phyloP scores from a whole-genome alignment of 2,329 filamentous ascomycete genomes.

The Chaetomium olivaceum region DNA sequence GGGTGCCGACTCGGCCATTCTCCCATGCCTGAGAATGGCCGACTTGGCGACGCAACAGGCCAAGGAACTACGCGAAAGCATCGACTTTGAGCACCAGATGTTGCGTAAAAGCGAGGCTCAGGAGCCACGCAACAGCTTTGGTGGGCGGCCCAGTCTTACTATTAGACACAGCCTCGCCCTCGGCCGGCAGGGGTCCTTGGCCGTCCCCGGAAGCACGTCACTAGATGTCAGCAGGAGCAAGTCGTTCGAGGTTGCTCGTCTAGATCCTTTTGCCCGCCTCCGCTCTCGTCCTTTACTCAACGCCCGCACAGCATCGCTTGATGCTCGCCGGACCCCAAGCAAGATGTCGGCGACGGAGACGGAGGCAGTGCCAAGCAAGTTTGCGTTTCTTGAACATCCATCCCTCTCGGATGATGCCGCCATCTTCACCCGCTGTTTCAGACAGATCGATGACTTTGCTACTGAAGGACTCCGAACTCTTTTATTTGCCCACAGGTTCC shows the following conservation, averaged over 20 bases:
- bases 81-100: conserved; percentile 61
- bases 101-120: conserved; percentile 60
- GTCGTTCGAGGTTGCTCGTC: conserved; percentile 48
- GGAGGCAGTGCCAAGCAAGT: conserved; percentile 32
- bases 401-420: conserved; percentile 63
- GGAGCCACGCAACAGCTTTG: conserved; percentile 57
- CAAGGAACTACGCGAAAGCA: conserved; percentile 61
- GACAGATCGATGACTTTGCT: conserved; percentile 86
- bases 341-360: background rate
- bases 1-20: conserved; percentile 80
- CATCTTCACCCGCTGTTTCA: conserved; percentile 76
- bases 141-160: conserved; percentile 54
- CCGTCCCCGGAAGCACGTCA: conserved; percentile 30
- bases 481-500: conserved; percentile 76
- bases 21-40: conserved; percentile 69
- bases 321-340: background rate
- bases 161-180: conserved; percentile 49
- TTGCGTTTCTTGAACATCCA: conserved; percentile 42
- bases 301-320: conserved; percentile 46
- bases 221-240: conserved; percentile 42
- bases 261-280: conserved; percentile 40
- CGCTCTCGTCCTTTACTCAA: conserved; percentile 41
- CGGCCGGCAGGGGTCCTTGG: conserved; percentile 28
- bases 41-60: conserved; percentile 76
- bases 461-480: conserved; percentile 84